phyloP scores from a whole-genome alignment of 768 basidiomycete species.

The Suillus lakei region DNA sequence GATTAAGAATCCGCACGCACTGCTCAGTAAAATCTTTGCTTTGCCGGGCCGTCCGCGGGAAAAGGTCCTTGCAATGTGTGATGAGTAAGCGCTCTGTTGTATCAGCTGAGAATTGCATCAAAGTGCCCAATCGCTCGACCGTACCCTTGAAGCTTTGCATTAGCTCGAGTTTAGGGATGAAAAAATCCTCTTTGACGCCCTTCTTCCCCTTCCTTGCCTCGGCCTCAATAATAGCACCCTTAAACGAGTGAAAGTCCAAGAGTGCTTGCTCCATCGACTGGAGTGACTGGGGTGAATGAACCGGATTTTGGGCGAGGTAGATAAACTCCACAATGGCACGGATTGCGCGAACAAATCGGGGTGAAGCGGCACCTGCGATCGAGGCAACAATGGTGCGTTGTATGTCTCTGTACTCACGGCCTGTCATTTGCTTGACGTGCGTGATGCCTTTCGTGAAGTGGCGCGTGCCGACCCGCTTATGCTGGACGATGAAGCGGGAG shows the following conservation, averaged over 20 bases:
- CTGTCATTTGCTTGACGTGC: conserved; percentile 45
- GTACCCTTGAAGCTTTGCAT: conserved; percentile 28
- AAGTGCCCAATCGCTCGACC: conserved; percentile 30
- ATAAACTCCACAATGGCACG: conserved; percentile 41
- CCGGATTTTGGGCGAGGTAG: conserved; percentile 37
- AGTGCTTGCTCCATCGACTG: not conserved
- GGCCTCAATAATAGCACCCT: not conserved
- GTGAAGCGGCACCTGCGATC: conserved; percentile 37
- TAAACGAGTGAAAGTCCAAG: conserved; percentile 1
- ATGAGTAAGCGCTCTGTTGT: conserved; percentile 39
- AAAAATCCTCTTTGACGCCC: conserved; percentile 22
- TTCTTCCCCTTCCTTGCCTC: conserved; percentile 15
- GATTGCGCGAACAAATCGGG: conserved; percentile 35
- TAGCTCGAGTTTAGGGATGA: conserved; percentile 47
- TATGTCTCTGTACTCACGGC: conserved; percentile 42
- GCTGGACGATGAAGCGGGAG: conserved; percentile 39
- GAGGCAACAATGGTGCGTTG: conserved; percentile 38
- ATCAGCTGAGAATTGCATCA: conserved; percentile 41
- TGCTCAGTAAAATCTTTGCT: conserved; percentile 37
- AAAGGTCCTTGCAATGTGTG: conserved; percentile 34
- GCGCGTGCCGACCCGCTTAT: conserved; percentile 38
- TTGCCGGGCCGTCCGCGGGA: conserved; percentile 27
- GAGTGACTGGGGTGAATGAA: conserved; percentile 19
- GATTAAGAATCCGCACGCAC: conserved; percentile 37
- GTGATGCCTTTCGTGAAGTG: conserved; percentile 45